Conservation (phyloP, 2,329 filamentous ascomycete genomes). For the Cladosporium velox region DNA sequence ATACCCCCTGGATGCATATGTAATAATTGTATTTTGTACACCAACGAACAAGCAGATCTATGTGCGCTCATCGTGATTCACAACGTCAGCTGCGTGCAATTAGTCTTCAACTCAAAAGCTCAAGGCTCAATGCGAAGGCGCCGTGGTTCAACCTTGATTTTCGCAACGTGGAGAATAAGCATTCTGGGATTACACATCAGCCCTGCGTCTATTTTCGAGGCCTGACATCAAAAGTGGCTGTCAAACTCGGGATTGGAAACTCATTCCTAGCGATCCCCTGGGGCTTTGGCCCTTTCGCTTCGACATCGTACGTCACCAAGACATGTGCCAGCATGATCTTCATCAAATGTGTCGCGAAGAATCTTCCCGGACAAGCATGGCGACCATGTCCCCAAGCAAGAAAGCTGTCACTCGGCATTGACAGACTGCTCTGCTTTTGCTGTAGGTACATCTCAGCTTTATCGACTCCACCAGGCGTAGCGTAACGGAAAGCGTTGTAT, state of each 20-base stretch:
- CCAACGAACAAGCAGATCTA: neutral
- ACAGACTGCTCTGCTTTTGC: constrained; percentile 25
- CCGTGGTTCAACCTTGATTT: neutral
- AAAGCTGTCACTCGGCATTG: constrained; percentile 29
- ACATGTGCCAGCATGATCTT: constrained; percentile 48
- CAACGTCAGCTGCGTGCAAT: neutral
- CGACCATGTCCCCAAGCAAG: constrained; percentile 31
- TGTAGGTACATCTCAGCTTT: constrained; percentile 1
- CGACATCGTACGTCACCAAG: constrained; percentile 45
- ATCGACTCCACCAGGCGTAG: constrained; percentile 11
- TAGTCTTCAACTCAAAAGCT: neutral
- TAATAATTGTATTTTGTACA: neutral
- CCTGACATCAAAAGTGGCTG: constrained; percentile 1
- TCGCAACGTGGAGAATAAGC: neutral
- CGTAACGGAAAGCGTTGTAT: constrained; percentile 35
- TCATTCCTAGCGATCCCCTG: constrained; percentile 15
- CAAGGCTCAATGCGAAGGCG: neutral
- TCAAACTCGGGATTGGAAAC: constrained; percentile 6
- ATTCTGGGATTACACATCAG: neutral
- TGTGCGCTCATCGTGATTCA: neutral
- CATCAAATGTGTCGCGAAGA: constrained; percentile 51
- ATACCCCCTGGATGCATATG: neutral
- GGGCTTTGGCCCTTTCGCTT: constrained; percentile 22
- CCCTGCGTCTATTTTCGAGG: neutral
- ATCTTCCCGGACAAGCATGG: constrained; percentile 43